phyloP scores from a whole-genome alignment of 75 land plant species.

The Pinus taeda region DNA sequence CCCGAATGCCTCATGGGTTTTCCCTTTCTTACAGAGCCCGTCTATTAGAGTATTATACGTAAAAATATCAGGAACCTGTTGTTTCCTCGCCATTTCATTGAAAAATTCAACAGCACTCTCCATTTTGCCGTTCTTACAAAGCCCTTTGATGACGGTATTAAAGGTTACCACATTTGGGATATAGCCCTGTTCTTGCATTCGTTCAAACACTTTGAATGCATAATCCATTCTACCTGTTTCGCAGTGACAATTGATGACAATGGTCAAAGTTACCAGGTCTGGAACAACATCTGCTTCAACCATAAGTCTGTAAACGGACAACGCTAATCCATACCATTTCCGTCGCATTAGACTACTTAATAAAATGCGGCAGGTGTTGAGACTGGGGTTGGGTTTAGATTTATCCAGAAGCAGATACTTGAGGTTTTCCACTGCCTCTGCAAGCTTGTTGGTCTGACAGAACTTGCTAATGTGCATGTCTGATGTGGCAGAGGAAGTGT shows the following conservation, averaged over 20 bases:
- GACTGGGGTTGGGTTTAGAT: no score
- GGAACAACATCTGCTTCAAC: background rate
- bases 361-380: no score
- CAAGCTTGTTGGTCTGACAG: no score
- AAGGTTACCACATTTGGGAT: constrained; percentile 39
- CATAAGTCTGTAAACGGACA: background rate
- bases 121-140: constrained; percentile 34
- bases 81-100: constrained; percentile 46
- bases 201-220: constrained; percentile 38
- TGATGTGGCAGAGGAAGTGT: no score
- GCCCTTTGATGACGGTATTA: constrained; percentile 42
- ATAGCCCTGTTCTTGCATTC: constrained; percentile 46
- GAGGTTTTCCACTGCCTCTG: no score
- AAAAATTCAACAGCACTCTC: constrained; percentile 42
- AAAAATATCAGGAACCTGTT: constrained; percentile 49
- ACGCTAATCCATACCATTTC: background rate
- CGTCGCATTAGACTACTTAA: no score
- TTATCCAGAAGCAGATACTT: no score
- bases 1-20: constrained; percentile 38
- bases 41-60: constrained; percentile 65
- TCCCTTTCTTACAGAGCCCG: constrained; percentile 57
- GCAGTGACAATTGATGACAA: constrained; percentile 48
- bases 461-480: no score
- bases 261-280: constrained; percentile 22
- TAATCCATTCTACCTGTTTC: constrained; percentile 27